These are phyloP conservation scores for Aspergillus bombycis DNA, from an alignment of 2,329 filamentous ascomycete species.

Conservation along the genomic window DNA sequence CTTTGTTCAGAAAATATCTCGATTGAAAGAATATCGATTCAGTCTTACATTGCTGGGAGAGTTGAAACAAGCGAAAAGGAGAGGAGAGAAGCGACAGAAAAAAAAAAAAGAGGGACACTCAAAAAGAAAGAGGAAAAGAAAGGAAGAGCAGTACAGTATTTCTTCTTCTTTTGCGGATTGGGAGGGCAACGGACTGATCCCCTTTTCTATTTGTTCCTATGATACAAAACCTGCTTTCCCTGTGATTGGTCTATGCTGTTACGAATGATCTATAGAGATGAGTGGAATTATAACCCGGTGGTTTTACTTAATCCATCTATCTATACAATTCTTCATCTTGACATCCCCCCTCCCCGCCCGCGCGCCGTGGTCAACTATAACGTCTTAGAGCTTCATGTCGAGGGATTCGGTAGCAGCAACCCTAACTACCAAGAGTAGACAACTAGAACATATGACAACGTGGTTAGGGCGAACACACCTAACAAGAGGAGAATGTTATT, in stretches of 20 bases:
- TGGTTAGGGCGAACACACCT: no score
- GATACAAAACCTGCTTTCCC: conserved; percentile 24
- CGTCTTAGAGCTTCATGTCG: neutral
- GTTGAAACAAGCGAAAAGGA: neutral
- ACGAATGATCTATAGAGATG: conserved; percentile 46
- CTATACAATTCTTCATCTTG: neutral
- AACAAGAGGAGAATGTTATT: neutral
- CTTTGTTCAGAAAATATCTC: conserved; percentile 3
- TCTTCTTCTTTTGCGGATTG: conserved; percentile 2
- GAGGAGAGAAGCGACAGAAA: neutral
- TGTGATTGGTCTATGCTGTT: conserved; percentile 41
- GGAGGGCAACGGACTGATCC: neutral
- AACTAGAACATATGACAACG: neutral
- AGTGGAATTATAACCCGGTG: conserved; percentile 32
- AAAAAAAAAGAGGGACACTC: neutral
- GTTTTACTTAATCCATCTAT: neutral
- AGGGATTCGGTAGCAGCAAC: neutral
- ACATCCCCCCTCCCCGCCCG: neutral
- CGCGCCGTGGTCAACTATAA: neutral
- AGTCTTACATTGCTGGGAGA: neutral
- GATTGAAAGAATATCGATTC: conserved; percentile 3
- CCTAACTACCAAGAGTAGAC: neutral
- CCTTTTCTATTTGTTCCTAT: conserved; percentile 1
- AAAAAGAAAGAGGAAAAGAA: neutral
- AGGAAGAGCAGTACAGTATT: conserved; percentile 5